phyloP scores from a whole-genome alignment of 2,329 filamentous ascomycete species.

The Nakataea oryzae region DNA sequence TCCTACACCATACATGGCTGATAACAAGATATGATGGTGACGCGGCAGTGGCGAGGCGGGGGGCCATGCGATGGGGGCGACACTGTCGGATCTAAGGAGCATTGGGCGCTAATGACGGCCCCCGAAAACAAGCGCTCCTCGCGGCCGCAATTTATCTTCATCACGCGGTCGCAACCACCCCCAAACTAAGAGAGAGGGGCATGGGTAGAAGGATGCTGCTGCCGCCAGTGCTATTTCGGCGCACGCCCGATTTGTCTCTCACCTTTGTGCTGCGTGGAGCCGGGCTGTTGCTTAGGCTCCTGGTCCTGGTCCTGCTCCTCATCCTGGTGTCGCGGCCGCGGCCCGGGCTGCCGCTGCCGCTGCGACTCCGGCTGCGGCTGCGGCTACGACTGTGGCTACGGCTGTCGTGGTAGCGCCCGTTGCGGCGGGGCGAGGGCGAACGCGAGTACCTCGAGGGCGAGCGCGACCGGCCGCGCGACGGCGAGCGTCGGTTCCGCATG shows the following conservation, averaged over 20 bases:
- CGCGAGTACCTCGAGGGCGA: constrained; percentile 11
- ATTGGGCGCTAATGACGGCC: not conserved
- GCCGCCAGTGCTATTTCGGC: not conserved
- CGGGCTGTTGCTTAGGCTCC: constrained; percentile 25
- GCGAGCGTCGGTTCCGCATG: not conserved
- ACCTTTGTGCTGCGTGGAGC: constrained; percentile 42
- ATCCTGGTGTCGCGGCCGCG: constrained; percentile 16
- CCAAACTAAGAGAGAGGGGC: not conserved
- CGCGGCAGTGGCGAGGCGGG: not conserved
- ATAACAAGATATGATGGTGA: not conserved
- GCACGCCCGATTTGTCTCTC: constrained; percentile 6
- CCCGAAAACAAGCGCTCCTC: not conserved
- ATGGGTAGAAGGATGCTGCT: not conserved
- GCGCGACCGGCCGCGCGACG: constrained; percentile 2
- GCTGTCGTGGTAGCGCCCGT: constrained; percentile 22
- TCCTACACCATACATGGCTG: not conserved
- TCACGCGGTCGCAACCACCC: not conserved
- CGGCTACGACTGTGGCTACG: constrained; percentile 17
- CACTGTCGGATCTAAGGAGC: not conserved
- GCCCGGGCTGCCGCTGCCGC: constrained; percentile 19
- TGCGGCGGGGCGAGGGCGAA: constrained; percentile 21
- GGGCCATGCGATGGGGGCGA: not conserved
- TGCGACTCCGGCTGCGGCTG: constrained; percentile 16
- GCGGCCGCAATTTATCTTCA: not conserved
- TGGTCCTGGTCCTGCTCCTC: constrained; percentile 12